Evolutionary conservation across 2,329 filamentous ascomycete species (phyloP).

Genomic region (Aureobasidium leucospermi): DNA sequence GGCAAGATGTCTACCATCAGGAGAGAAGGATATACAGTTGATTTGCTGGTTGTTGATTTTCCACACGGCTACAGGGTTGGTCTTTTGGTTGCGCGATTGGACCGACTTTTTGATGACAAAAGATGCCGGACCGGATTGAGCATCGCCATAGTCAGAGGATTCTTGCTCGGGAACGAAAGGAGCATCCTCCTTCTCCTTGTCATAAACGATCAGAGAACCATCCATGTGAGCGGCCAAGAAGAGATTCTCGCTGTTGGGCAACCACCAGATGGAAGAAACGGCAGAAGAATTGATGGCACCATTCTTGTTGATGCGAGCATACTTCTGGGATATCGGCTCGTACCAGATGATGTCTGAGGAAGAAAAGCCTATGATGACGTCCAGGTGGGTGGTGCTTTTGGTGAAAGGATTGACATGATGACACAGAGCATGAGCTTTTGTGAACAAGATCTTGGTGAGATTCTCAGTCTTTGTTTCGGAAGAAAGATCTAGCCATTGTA

Average conservation of each 20-base stretch:
- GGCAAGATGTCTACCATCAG: conserved; percentile 77
- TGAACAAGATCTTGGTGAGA: conserved; percentile 91
- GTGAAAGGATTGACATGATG: conserved; percentile 86
- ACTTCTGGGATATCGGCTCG: conserved; percentile 92
- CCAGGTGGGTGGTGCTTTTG: conserved; percentile 71
- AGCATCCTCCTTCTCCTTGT: conserved; percentile 92
- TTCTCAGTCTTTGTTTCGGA: conserved; percentile 76
- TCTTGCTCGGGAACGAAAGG: conserved; percentile 60
- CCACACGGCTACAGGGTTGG: conserved; percentile 88
- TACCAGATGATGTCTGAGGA: conserved; percentile 98
- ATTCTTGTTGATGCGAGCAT: conserved; percentile 94
- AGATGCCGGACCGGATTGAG: conserved; percentile 26
- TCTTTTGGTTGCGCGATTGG: conserved; percentile 86
- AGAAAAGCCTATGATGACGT: conserved; percentile 91
- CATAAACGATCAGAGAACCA: conserved; percentile 84
- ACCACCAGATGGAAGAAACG: conserved; percentile 83
- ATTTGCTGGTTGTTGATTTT: conserved; percentile 85
- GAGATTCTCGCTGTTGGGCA: conserved; percentile 86
- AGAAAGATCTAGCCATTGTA: conserved; percentile 91
- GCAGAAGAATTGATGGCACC: conserved; percentile 80
- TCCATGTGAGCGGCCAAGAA: conserved; percentile 92
- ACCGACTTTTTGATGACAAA: conserved; percentile 84
- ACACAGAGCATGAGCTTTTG: conserved; percentile 88
- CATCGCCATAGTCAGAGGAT: conserved; percentile 28
- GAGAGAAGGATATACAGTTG: conserved; percentile 87